Percentiles rank a stretch among this genome's conserved stretches.
Conservation (phyloP, 768 basidiomycete species). For the Suillus variegatus region DNA sequence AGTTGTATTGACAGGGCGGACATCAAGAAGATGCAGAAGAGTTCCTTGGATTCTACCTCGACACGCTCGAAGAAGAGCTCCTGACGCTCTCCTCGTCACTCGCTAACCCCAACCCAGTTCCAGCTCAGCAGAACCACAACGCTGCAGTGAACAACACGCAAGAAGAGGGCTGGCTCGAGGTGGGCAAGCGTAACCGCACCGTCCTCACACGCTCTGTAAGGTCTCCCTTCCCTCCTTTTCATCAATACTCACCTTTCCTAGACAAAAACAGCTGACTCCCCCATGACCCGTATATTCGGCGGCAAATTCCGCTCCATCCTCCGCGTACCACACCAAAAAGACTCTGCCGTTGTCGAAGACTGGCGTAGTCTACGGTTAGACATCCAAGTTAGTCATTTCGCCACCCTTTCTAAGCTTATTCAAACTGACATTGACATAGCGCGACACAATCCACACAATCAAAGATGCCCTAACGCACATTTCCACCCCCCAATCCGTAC, state of each 20-base stretch:
- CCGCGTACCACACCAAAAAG: constrained; percentile 77
- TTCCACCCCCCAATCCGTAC: constrained; percentile 78
- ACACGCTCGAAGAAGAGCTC: constrained; percentile 92
- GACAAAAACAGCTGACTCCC: constrained; percentile 81
- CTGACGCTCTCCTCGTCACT: constrained; percentile 62
- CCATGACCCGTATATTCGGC: constrained; percentile 91
- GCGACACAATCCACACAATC: constrained; percentile 73
- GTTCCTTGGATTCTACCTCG: constrained; percentile 96
- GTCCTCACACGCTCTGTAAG: constrained; percentile 79
- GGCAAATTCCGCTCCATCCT: constrained; percentile 89
- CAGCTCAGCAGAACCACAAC: constrained; percentile 19
- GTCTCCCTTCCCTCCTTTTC: constrained; percentile 15
- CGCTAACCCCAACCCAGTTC: constrained; percentile 36
- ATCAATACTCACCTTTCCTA: constrained; percentile 26
- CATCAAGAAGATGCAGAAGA: constrained; percentile 99
- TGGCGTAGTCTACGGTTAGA: constrained; percentile 89
- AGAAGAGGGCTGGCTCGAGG: constrained; percentile 86
- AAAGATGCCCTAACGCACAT: constrained; percentile 81
- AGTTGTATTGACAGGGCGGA: constrained; percentile 57
- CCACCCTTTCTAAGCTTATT: background rate
- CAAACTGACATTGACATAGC: constrained; percentile 39
- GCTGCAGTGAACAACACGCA: constrained; percentile 18
- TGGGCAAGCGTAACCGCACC: constrained; percentile 83
- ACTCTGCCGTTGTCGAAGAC: constrained; percentile 87
- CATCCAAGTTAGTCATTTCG: constrained; percentile 62